phyloP scores from a whole-genome alignment of 371 early-diverging fungal genomes.

The Actinomucor elegans region DNA sequence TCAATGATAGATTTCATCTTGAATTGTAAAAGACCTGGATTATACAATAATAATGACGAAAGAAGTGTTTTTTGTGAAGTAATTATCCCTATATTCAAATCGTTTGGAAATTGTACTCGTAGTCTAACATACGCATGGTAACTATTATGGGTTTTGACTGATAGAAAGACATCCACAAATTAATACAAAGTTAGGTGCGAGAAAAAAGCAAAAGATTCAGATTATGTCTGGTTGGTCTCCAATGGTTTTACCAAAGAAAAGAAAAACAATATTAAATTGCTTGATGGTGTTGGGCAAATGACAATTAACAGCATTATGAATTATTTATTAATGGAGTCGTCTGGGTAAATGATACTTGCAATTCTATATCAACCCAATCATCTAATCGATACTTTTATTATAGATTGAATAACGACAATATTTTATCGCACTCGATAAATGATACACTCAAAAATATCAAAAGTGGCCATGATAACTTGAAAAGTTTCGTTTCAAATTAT shows the following conservation, averaged over 20 bases:
- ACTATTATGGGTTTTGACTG: constrained; percentile 3
- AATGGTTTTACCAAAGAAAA: constrained; percentile 12
- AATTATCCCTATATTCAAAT: constrained; percentile 20
- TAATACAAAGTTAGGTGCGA: constrained; percentile 15
- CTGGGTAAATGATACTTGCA: constrained; percentile 5
- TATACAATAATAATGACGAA: constrained; percentile 15
- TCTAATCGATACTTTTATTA: background rate
- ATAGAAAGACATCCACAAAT: background rate
- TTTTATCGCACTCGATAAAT: constrained; percentile 1
- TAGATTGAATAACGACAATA: constrained; percentile 4
- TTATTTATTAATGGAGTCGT: constrained; percentile 11
- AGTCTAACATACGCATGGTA: constrained; percentile 14
- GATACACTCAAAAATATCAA: constrained; percentile 19
- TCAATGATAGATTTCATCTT: constrained; percentile 17
- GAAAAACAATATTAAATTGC: constrained; percentile 1
- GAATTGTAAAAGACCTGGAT: constrained; percentile 6
- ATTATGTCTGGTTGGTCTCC: constrained; percentile 13
- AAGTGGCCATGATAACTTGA: constrained; percentile 5
- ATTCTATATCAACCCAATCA: background rate
- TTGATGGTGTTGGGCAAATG: constrained; percentile 10
- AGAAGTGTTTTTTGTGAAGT: constrained; percentile 18
- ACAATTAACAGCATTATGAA: background rate
- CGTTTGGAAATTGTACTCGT: constrained; percentile 13
- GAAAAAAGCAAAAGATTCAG: constrained; percentile 17
- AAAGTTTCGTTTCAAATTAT: constrained; percentile 5